Base-by-base conservation (phyloP, 225 moss, liverwort and hornwort species). In the Neckera pumila region DNA sequence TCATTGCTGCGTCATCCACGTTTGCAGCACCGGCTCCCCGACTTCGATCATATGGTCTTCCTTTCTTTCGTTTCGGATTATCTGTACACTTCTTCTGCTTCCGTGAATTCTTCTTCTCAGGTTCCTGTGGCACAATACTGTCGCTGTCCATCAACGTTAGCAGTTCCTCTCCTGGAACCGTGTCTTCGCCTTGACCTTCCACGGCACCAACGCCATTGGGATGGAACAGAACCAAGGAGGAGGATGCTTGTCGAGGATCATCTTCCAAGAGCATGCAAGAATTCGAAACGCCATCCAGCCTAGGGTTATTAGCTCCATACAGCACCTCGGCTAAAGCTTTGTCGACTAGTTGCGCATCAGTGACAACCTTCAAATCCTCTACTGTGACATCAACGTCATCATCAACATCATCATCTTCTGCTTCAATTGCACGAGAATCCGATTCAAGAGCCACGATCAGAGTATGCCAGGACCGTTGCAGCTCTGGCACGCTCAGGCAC, bases 261-360 rank as follows among this genome's bases (percentile, higher is more conserved):
- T 76, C 86, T 90, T 90, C 92, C 90, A 92, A 87, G 62, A 90
- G 82, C 90, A 82, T 12, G 76, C 77, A 40, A n/a, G 89, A 42
- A 80, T 65, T 81, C 74, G 64, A 75, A 64, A 70, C 69, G n/a
- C 87, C 77, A 11, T 88, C 83, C 45, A 87, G 31, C 16, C 73
- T 82, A 63, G 69, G 64, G 23, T 40, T 85, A 10, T 40, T 85
- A 10, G 84, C 53, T 72, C 86, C 92, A 49, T 89, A 83, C 14
- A 99, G 88, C 65, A 99, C 96, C 92, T 97, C 98, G 25, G 96
- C 94, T 87, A 99, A 86, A 20, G 98, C 98, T 86, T 93, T 94
- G 84, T 97, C 95, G 33, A 99, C 97, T 74, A 99, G 93, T 86
- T 94, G 90, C 79, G 98, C 94, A 91, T 99, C 96, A 51, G 96